These are phyloP conservation scores for Schwanniomyces pseudopolymorphus DNA, from an alignment of 805 yeast species.

Conservation along the genomic window DNA sequence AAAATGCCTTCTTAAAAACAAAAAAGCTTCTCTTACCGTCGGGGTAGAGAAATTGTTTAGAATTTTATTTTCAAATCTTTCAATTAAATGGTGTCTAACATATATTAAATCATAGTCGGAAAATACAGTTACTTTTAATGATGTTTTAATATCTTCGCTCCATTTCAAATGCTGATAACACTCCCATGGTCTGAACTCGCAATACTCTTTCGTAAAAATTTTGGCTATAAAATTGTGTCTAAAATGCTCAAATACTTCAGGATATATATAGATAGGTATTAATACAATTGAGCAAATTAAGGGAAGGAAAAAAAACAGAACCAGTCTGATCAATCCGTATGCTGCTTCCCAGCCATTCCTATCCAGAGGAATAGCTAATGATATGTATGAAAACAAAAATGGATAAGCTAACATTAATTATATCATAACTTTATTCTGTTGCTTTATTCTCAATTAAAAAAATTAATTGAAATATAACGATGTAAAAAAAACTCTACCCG, in stretches of 20 bases:
- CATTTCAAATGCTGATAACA: constrained; percentile 7
- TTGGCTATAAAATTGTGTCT: constrained; percentile 12
- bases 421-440: too few species aligned
- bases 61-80: constrained; percentile 6
- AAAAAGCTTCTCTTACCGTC: not conserved
- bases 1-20: not conserved
- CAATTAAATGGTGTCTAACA: constrained; percentile 12
- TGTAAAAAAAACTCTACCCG: constrained; percentile 29
- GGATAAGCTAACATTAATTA: not conserved
- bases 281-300: not conserved
- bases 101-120: constrained; percentile 16
- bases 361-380: not conserved
- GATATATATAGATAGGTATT: constrained; percentile 13
- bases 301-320: not conserved
- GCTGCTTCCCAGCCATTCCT: not conserved
- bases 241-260: constrained; percentile 12
- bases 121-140: constrained; percentile 10
- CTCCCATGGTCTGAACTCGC: constrained; percentile 12
- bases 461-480: too few species aligned
- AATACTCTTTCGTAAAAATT: constrained; percentile 12
- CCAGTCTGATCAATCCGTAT: not conserved
- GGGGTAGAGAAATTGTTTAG: not conserved
- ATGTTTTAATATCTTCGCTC: constrained; percentile 3
- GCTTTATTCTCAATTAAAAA: too few species aligned
- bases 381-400: not conserved